Evolutionary conservation across 2,329 filamentous ascomycete genomes (phyloP).

Genomic region (Aspergillus sojae): DNA sequence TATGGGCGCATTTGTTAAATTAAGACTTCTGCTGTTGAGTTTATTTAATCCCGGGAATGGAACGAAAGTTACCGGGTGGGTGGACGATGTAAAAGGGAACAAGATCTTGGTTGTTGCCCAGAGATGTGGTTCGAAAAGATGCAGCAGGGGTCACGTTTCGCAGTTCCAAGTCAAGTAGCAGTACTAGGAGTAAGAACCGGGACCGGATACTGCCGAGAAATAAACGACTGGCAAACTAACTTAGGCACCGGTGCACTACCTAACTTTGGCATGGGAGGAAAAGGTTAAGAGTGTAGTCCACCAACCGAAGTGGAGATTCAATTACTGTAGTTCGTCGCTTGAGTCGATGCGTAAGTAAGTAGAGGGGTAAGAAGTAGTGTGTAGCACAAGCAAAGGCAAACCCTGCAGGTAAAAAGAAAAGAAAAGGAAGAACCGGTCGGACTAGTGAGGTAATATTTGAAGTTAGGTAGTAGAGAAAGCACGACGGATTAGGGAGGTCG

Average conservation of each 20-base stretch:
- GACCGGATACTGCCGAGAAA: constrained; percentile 11
- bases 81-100: background rate
- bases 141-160: background rate
- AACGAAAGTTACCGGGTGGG: background rate
- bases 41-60: background rate
- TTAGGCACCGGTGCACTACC: background rate
- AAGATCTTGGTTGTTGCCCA: background rate
- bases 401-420: constrained; percentile 5
- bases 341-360: background rate
- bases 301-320: constrained; percentile 2
- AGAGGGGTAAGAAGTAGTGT: background rate
- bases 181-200: background rate
- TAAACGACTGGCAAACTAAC: constrained; percentile 2
- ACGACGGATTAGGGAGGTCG: constrained; percentile 12
- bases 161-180: background rate
- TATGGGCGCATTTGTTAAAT: constrained; percentile 35
- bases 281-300: background rate
- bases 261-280: background rate
- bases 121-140: background rate
- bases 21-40: background rate
- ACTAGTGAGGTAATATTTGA: background rate
- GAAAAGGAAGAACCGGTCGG: background rate
- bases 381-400: background rate
- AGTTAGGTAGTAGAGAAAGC: background rate
- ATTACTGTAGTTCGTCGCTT: background rate